Base-by-base conservation (phyloP, 352 stramenopile genomes). In the Pythium volutum region DNA sequence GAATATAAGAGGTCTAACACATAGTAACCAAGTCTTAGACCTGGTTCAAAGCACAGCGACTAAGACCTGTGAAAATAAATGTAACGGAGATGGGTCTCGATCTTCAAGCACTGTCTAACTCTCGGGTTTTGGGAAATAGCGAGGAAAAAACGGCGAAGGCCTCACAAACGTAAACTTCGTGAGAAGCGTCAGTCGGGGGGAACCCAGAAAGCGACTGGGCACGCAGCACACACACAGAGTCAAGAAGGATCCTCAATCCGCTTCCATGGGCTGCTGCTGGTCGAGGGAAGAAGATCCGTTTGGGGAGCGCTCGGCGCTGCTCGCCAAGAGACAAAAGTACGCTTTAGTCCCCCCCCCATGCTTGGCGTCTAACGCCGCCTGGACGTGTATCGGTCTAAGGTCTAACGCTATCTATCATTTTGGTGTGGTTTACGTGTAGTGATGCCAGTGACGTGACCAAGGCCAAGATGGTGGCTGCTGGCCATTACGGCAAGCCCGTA, bases 201-300 rank as follows among this genome's bases (percentile, higher is more conserved):
- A 43, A 52, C 15, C 12, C 10, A 25, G 9, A 18, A 8, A 33
- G 27, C 18, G 31, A 53, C 46, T 23, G 11, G 20, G 26, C 3
- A 15, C 25, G 14, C 46, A 23, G 26, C 12, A 18, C 16, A 31
- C 48, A 42, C 26, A 43, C 8, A 43, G 4, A 22, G n/a, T 12
- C 16, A 20, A 5, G 2, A 22, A n/a, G 18, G 18, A 31, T n/a
- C n/a, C n/a, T n/a, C n/a, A 43, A 36, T 60, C 29, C 11, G 20
- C 43, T n/a, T 12, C 59, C 31, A 90, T 90, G 81, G 81, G 81
- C 61, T 90, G 81, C 66, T 90, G 81, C 48, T 73, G 72, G 58
- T 90, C 81, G 43, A 71, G 66, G 60, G 81, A 90, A 47, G 81
- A 90, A 42, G 81, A 90, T 45, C 75, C 62, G 53, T 86, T 87